Conservation (phyloP, 805 yeast species). For the Hemisphaericaspora nanyangensis region DNA sequence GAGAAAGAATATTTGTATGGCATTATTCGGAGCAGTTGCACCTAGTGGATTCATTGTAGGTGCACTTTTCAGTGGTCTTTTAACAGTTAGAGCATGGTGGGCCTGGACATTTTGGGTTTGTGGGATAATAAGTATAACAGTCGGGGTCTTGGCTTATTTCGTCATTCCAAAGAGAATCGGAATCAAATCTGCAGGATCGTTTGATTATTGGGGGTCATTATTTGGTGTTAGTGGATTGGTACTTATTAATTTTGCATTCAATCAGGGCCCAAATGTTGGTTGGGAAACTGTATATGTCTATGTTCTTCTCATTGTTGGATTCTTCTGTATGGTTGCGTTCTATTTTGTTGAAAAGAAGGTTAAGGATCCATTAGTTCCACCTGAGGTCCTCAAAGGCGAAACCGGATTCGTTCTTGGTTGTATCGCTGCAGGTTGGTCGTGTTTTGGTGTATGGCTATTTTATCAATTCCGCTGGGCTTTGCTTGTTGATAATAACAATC, state of each 20-base stretch:
- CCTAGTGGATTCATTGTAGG: constrained; percentile 31
- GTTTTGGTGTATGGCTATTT: constrained; percentile 68
- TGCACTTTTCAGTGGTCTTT: constrained; percentile 22
- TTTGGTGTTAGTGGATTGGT: constrained; percentile 61
- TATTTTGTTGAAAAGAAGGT: constrained; percentile 45
- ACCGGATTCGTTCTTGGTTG: constrained; percentile 48
- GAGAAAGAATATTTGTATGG: constrained; percentile 21
- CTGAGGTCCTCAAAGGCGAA: constrained; percentile 40
- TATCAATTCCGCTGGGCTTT: constrained; percentile 54
- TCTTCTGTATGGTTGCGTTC: constrained; percentile 39
- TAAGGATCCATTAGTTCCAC: constrained; percentile 52
- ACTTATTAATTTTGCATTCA: constrained; percentile 67
- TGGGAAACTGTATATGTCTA: constrained; percentile 63
- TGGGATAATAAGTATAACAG: constrained; percentile 15
- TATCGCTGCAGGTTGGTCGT: constrained; percentile 68
- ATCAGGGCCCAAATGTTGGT: constrained; percentile 73
- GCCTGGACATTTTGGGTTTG: constrained; percentile 32
- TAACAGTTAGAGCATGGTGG: constrained; percentile 29
- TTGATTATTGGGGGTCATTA: constrained; percentile 32
- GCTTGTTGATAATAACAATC: constrained; percentile 41
- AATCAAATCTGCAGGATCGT: constrained; percentile 11
- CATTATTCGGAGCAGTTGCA: constrained; percentile 32
- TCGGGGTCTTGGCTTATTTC: constrained; percentile 17
- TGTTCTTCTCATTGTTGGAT: constrained; percentile 52
- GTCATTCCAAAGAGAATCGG: constrained; percentile 29